Evolutionary conservation across 2,329 filamentous ascomycete genomes (phyloP).

Genomic region (Ophiosphaerella narmari): DNA sequence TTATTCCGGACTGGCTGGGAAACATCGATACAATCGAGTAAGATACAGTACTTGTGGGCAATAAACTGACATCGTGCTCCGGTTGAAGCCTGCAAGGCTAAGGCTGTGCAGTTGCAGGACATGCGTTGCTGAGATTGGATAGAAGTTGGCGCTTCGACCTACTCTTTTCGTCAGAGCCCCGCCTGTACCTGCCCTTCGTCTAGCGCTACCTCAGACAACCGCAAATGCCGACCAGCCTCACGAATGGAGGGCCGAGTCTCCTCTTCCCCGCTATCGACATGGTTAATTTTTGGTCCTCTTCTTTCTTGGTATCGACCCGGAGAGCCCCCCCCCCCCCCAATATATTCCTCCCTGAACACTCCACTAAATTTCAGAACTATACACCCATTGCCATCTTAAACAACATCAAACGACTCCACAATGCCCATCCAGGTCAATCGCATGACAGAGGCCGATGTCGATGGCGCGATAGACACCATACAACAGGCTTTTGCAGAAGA

Average conservation of each 20-base stretch:
- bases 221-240: slow-evolving; percentile 5
- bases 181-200: slow-evolving; percentile 1
- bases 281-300: slow-evolving; percentile 3
- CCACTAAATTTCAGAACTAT: neutral
- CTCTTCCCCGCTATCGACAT: slow-evolving; percentile 18
- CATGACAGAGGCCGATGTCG: slow-evolving; percentile 64
- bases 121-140: neutral
- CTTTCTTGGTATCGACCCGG: neutral
- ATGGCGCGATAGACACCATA: slow-evolving; percentile 66
- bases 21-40: too few species aligned
- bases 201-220: slow-evolving; percentile 1
- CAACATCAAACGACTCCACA: slow-evolving; percentile 11
- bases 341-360: slow-evolving; percentile 3
- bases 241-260: neutral
- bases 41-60: neutral
- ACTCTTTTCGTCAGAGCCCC: slow-evolving; percentile 1
- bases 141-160: slow-evolving; percentile 1
- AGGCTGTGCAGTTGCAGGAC: neutral
- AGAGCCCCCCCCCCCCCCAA: neutral
- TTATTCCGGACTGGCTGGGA: neutral
- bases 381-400: neutral
- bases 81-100: neutral
- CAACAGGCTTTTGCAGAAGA: slow-evolving; percentile 70
- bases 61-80: neutral
- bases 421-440: slow-evolving; percentile 60